Evolutionary conservation across 2,329 filamentous ascomycete genomes (phyloP).

Genomic region (Cordyceps fumosorosea): DNA sequence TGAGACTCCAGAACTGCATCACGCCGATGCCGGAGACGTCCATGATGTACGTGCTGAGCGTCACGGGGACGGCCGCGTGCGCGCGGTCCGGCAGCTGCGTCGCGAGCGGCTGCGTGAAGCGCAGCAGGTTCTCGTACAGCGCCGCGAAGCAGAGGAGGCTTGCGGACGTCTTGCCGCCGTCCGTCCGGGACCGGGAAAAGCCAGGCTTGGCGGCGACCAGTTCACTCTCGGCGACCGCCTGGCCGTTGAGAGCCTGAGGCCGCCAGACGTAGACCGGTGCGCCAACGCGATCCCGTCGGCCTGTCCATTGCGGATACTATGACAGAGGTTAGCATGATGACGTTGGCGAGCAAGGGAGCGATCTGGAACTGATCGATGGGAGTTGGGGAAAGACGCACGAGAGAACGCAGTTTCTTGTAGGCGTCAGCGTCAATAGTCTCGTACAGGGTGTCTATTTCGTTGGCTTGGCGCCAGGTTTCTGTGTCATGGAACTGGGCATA

Average conservation of each 20-base stretch:
- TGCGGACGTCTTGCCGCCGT: slow-evolving; percentile 60
- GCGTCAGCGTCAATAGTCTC: slow-evolving; percentile 78
- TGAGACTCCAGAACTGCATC: slow-evolving; percentile 94
- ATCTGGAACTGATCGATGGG: no score
- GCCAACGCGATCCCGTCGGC: neutral
- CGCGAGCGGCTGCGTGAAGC: slow-evolving; percentile 80
- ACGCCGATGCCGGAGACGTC: slow-evolving; percentile 85
- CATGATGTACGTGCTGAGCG: slow-evolving; percentile 89
- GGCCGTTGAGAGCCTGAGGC: slow-evolving; percentile 55
- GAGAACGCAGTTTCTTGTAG: slow-evolving; percentile 69
- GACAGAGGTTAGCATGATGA: neutral
- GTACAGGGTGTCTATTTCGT: slow-evolving; percentile 73
- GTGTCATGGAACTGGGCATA: slow-evolving; percentile 81
- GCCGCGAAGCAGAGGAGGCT: slow-evolving; percentile 83
- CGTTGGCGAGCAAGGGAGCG: no score
- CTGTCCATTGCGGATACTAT: neutral
- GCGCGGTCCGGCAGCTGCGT: slow-evolving; percentile 67
- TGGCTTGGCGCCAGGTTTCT: slow-evolving; percentile 77
- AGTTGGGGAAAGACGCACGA: slow-evolving; percentile 47
- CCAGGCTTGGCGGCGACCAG: slow-evolving; percentile 51
- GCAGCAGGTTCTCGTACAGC: slow-evolving; percentile 84
- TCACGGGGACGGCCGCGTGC: slow-evolving; percentile 74
- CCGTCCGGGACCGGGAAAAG: slow-evolving; percentile 54
- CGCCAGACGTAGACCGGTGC: neutral
- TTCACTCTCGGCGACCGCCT: slow-evolving; percentile 74